Evolutionary conservation across 1,139 yeast species (phyloP).

Genomic region (Diutina scorzettiae): DNA sequence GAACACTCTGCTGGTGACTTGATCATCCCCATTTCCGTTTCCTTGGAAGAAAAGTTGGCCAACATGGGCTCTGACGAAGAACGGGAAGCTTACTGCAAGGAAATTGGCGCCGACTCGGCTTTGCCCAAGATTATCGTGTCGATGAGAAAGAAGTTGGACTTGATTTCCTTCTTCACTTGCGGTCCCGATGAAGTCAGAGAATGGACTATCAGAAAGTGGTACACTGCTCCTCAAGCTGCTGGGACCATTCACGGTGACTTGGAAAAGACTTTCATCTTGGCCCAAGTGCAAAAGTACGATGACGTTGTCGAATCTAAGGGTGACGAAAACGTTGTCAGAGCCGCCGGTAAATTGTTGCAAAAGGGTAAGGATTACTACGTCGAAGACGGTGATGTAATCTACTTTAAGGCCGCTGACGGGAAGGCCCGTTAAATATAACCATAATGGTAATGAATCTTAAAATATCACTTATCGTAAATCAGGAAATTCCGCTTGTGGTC

Average conservation of each 20-base stretch:
- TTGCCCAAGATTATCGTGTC: conserved; percentile 78
- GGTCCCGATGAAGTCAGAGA: conserved; percentile 86
- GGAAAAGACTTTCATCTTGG: conserved; percentile 71
- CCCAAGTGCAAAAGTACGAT: conserved; percentile 63
- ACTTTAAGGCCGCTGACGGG: conserved; percentile 95
- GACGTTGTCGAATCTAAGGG: conserved; percentile 58
- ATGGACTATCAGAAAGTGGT: conserved; percentile 77
- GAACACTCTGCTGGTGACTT: conserved; percentile 86
- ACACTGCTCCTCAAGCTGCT: conserved; percentile 86
- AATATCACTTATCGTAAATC: background rate
- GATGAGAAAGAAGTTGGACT: conserved; percentile 75
- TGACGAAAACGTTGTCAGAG: conserved; percentile 77
- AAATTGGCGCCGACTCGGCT: conserved; percentile 71
- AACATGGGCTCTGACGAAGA: conserved; percentile 84
- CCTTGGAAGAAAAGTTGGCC: conserved; percentile 86
- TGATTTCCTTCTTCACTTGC: conserved; percentile 83
- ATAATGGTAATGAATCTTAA: background rate
- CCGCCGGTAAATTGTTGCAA: conserved; percentile 84
- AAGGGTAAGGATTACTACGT: conserved; percentile 98
- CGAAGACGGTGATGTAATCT: conserved; percentile 69
- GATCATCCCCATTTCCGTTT: conserved; percentile 88
- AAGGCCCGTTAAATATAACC: conserved; percentile 23
- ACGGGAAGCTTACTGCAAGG: conserved; percentile 83
- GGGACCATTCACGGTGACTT: conserved; percentile 87
- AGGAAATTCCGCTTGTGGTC: background rate